These are phyloP conservation scores for Trichoderma sp. DNA, from an alignment of 2,329 filamentous ascomycete genomes.

Conservation along the genomic window DNA sequence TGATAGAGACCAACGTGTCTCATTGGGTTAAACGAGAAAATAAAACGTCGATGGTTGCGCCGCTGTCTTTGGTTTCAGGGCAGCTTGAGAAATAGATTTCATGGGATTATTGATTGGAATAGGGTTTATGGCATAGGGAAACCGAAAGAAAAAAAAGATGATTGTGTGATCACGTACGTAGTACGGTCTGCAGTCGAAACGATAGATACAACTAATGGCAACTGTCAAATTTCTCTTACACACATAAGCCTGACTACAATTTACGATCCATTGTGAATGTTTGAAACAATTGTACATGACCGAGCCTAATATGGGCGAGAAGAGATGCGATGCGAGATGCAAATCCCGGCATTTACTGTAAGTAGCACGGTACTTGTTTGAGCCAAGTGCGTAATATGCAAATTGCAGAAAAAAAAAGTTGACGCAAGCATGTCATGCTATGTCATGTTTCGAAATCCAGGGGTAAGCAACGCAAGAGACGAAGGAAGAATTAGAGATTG, in stretches of 20 bases:
- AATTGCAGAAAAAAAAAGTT: not conserved
- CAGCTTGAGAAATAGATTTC: slow-evolving; percentile 10
- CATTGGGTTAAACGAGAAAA: not conserved
- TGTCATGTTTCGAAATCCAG: slow-evolving; percentile 14
- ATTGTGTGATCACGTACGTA: not conserved
- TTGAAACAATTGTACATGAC: not conserved
- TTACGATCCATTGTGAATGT: not conserved
- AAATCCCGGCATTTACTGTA: not conserved
- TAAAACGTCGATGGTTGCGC: not conserved
- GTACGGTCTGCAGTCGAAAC: not conserved
- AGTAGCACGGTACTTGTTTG: not conserved
- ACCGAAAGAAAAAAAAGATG: slow-evolving; percentile 9
- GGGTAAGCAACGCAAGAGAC: not conserved
- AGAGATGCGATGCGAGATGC: not conserved
- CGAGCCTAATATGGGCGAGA: not conserved
- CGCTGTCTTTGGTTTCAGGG: not conserved
- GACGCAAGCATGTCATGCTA: not conserved
- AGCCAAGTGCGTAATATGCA: not conserved
- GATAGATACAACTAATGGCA: slow-evolving; percentile 12
- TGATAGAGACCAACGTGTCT: not conserved
- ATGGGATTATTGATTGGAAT: not conserved
- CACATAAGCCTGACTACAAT: not conserved
- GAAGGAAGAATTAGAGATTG: not conserved
- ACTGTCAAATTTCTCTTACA: not conserved
- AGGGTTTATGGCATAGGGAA: not conserved